A percentile compares a stretch with the other conserved stretches of the same genome.
phyloP scores from a whole-genome alignment of 2,329 filamentous ascomycete genomes.

The Colletotrichum tabaci region DNA sequence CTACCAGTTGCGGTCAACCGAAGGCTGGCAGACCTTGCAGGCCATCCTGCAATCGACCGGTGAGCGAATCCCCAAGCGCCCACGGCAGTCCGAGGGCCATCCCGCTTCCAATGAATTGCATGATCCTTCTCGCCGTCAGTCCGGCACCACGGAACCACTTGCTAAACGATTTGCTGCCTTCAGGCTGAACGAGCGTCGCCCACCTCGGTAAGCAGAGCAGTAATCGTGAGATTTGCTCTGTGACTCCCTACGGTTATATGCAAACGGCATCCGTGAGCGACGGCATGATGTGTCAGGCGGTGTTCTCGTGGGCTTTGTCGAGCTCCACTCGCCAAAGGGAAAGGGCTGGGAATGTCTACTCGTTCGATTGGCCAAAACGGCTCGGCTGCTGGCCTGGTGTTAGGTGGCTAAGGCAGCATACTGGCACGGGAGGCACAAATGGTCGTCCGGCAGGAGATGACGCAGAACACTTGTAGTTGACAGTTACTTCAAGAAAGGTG shows the following conservation, averaged over 20 bases:
- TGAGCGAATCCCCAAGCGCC: conserved; percentile 92
- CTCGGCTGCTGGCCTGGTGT: conserved; percentile 11
- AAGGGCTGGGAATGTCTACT: conserved; percentile 11
- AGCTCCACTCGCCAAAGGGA: not conserved
- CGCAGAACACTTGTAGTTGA: not conserved
- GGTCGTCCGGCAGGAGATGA: not conserved
- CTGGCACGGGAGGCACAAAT: conserved; percentile 18
- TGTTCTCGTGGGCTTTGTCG: not conserved
- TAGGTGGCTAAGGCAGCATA: conserved; percentile 23
- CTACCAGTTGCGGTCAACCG: conserved; percentile 86
- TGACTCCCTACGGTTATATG: not conserved
- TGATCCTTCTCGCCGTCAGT: conserved; percentile 48
- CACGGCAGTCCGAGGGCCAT: conserved; percentile 58
- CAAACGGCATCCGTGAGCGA: conserved; percentile 13
- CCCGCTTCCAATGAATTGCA: conserved; percentile 47
- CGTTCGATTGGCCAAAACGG: conserved; percentile 3
- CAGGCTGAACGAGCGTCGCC: conserved; percentile 68
- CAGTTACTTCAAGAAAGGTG: conserved; percentile 7
- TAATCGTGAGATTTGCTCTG: conserved; percentile 13
- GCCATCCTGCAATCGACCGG: conserved; percentile 96
- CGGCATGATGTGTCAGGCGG: not conserved
- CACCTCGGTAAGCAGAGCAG: conserved; percentile 31
- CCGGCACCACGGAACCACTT: conserved; percentile 64
- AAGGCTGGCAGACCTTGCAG: conserved; percentile 94
- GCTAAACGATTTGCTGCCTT: conserved; percentile 78